A percentile compares a stretch with the other conserved stretches of the same genome.
These are phyloP conservation scores for Dendrothele bispora DNA, from an alignment of 768 basidiomycete species.

Conservation along the genomic window DNA sequence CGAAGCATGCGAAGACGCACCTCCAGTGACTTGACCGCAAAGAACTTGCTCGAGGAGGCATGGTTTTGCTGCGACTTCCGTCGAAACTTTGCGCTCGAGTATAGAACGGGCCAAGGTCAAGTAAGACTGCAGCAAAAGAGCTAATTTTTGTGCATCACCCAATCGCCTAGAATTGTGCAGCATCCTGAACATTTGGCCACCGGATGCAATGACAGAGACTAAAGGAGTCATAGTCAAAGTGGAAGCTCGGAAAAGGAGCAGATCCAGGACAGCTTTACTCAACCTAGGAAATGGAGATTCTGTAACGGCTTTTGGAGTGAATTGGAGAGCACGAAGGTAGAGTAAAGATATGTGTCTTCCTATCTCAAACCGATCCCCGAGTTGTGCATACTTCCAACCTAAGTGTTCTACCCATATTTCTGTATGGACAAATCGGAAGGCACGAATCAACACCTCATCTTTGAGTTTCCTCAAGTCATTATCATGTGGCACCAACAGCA, in stretches of 20 bases:
- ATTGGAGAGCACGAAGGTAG: conserved; percentile 65
- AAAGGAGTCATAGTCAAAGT: conserved; percentile 82
- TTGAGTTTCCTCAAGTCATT: conserved; percentile 69
- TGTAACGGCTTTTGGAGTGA: conserved; percentile 53
- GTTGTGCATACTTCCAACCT: conserved; percentile 82
- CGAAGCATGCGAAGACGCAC: conserved; percentile 44
- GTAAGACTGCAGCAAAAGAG: conserved; percentile 67
- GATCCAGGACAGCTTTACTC: conserved; percentile 65
- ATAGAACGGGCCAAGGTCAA: conserved; percentile 62
- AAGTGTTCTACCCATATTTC: conserved; percentile 88
- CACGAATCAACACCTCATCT: conserved; percentile 81
- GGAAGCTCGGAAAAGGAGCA: conserved; percentile 72
- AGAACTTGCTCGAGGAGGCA: conserved; percentile 78
- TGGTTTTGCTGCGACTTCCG: conserved; percentile 39
- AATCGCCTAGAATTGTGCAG: conserved; percentile 64
- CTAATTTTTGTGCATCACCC: conserved; percentile 67
- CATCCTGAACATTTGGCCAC: conserved; percentile 54
- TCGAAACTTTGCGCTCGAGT: conserved; percentile 62
- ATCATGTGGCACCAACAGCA: conserved; percentile 57
- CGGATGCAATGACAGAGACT: conserved; percentile 66
- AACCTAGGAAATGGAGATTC: conserved; percentile 60
- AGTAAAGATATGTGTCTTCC: conserved; percentile 64
- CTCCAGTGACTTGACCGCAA: conserved; percentile 59
- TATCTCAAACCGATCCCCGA: conserved; percentile 85
- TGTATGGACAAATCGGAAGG: conserved; percentile 74